Conservation (phyloP, 331 rosid genomes). For the Pyracantha coccinea region DNA sequence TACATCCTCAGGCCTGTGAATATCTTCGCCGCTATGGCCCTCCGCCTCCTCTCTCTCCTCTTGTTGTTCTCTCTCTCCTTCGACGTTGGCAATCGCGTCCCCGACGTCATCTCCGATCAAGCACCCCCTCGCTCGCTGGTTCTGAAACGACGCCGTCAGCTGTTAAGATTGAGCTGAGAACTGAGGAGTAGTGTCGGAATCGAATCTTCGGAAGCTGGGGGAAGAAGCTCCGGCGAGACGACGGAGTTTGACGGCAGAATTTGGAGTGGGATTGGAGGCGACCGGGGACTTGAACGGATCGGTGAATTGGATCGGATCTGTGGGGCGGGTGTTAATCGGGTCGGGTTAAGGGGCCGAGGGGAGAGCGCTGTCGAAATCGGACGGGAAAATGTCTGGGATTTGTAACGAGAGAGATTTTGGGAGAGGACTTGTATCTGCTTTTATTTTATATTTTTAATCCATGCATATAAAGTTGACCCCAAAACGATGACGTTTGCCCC, state of each 20-base stretch:
- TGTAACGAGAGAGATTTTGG: neutral
- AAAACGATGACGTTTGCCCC: too few species aligned
- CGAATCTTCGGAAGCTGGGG: neutral
- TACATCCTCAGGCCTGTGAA: conserved; percentile 72
- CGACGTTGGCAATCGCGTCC: conserved; percentile 72
- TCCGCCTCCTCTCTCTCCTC: conserved; percentile 69
- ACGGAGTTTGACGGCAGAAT: neutral
- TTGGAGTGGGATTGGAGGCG: neutral
- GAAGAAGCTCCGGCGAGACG: neutral
- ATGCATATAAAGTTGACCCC: too few species aligned
- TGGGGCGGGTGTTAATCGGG: neutral
- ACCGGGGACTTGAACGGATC: neutral
- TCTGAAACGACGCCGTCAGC: neutral
- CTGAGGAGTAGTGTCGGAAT: neutral
- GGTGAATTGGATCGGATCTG: conserved; percentile 22
- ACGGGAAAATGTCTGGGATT: conserved; percentile 8
- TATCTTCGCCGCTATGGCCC: conserved; percentile 85
- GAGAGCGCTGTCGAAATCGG: conserved; percentile 8
- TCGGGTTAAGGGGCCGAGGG: neutral
- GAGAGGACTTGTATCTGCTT: neutral
- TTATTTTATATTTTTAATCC: neutral
- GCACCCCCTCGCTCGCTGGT: neutral
- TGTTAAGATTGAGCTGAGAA: neutral
- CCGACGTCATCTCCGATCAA: conserved; percentile 53
- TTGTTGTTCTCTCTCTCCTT: conserved; percentile 93